A percentile compares a stretch with the other conserved stretches of the same genome.
Evolutionary conservation across 129 eudicot genomes (phyloP).

Genomic region (Tagetes erecta): DNA sequence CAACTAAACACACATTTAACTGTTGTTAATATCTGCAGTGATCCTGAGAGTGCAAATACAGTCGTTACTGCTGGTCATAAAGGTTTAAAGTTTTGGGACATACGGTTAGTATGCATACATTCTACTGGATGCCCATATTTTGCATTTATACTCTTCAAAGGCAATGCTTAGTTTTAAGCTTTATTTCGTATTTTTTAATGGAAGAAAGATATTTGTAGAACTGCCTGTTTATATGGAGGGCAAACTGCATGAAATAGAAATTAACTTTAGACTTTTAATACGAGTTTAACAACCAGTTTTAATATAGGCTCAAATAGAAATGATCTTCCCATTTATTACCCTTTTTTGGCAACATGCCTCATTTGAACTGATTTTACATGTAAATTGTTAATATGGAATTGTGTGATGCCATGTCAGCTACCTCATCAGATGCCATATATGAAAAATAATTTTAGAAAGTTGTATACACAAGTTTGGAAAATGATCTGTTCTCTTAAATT

Average conservation of each 20-base stretch:
- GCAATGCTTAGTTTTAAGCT: not conserved
- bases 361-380: not conserved
- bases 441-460: not conserved
- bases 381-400: not conserved
- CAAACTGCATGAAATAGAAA: not conserved
- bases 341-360: not conserved
- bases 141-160: not conserved
- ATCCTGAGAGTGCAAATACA: constrained; percentile 71
- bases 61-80: constrained; percentile 72
- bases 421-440: not conserved
- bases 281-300: not conserved
- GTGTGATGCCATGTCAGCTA: not conserved
- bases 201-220: not conserved
- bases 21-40: constrained; percentile 48
- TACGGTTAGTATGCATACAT: constrained; percentile 56
- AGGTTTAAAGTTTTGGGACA: constrained; percentile 89
- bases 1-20: not conserved
- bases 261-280: not conserved
- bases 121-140: not conserved
- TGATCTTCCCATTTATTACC: not conserved
- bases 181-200: not conserved
- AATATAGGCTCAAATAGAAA: not conserved
- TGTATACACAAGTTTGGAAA: not conserved
- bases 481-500: not conserved
- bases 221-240: not conserved